Percentiles rank a stretch among this genome's conserved stretches.
Conservation (phyloP, 495 filamentous ascomycete genomes). For the Glarea lozoyensis region DNA sequence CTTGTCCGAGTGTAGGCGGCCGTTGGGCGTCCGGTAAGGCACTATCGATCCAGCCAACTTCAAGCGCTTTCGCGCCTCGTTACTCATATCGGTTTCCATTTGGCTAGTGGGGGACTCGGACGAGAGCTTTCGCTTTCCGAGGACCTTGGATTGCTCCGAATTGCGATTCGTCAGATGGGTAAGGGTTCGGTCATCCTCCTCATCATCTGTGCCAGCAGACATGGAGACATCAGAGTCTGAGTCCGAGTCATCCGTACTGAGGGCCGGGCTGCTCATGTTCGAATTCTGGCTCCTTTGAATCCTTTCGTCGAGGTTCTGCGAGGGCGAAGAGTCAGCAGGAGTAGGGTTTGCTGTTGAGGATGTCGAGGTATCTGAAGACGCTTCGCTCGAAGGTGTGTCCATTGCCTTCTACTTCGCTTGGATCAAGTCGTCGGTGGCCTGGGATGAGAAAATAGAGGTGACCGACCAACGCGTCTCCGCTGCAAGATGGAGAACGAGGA, state of each 20-base stretch:
- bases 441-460: too few relatives aligned
- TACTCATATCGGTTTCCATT: conserved; percentile 21
- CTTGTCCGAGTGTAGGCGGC: conserved; percentile 21
- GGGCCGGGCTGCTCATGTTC: neutral
- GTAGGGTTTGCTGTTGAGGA: conserved; percentile 13
- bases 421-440: too few relatives aligned
- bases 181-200: too few relatives aligned
- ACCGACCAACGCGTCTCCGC: too few relatives aligned
- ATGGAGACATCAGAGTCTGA: conserved; percentile 22
- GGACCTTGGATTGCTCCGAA: too few relatives aligned
- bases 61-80: conserved; percentile 18
- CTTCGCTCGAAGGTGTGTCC: conserved; percentile 10
- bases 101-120: conserved; percentile 9
- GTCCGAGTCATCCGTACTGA: conserved; percentile 11
- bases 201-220: conserved; percentile 19
- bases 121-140: conserved; percentile 31
- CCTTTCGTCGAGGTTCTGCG: conserved; percentile 1
- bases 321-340: conserved; percentile 13
- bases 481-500: too few relatives aligned
- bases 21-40: conserved; percentile 6
- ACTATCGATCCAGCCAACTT: conserved; percentile 24
- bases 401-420: conserved; percentile 6
- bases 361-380: conserved; percentile 3
- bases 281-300: neutral
- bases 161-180: too few relatives aligned